Evolutionary conservation across 768 basidiomycete species (phyloP).

Genomic region (Mycena kentingensis): DNA sequence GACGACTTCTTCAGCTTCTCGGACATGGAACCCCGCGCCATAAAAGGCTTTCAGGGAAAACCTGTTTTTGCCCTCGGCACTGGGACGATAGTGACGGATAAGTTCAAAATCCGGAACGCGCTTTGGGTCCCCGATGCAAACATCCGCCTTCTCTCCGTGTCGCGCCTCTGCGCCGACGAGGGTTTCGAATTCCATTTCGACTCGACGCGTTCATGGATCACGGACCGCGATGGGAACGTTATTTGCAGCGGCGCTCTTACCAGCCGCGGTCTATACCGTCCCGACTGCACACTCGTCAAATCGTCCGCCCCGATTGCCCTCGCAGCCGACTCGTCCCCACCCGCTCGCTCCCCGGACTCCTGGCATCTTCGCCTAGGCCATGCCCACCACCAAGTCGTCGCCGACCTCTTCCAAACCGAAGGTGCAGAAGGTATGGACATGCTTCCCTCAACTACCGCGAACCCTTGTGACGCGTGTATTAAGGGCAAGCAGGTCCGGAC

Average conservation of each 20-base stretch:
- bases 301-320: no score
- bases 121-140: slow-evolving; percentile 2
- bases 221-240: neutral
- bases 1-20: neutral
- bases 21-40: neutral
- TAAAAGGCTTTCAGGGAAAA: slow-evolving; percentile 3
- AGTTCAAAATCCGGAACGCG: neutral
- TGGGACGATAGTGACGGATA: neutral
- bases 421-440: slow-evolving; percentile 3
- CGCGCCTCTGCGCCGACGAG: neutral
- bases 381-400: neutral
- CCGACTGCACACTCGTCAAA: neutral
- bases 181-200: slow-evolving; percentile 1
- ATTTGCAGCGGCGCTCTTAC: neutral
- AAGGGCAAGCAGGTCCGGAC: slow-evolving; percentile 40
- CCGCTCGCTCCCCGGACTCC: neutral
- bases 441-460: neutral
- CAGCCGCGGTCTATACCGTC: slow-evolving; percentile 2
- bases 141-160: slow-evolving; percentile 8
- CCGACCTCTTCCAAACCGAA: neutral
- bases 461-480: slow-evolving; percentile 29
- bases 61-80: slow-evolving; percentile 1
- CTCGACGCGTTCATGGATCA: neutral
- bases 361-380: slow-evolving; percentile 1
- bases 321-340: neutral